Evolutionary conservation across 495 filamentous ascomycete genomes (phyloP), one percentile per base, ranked within the genome.

Genomic region (Hypoxylon lienhwacheense): DNA sequence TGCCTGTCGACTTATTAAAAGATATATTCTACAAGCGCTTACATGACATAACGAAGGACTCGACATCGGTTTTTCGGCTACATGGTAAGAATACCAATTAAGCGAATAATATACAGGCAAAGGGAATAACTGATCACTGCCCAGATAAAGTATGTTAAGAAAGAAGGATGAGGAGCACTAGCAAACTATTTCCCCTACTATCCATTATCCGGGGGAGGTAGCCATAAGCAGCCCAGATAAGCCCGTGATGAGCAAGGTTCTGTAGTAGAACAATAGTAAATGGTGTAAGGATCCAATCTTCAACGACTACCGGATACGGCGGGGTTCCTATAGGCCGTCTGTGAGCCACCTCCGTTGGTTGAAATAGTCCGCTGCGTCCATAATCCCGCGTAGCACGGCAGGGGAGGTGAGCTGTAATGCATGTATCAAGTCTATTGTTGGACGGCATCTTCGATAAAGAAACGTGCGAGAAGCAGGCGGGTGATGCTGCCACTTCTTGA

Each of bases 271-370:
- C 16, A 12, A 33, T 25, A 25, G 43, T 35, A 31, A n/a, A 26
- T 43, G 35, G 25, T 35, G 39, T 46, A 35, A 54, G 51, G 34
- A 47, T 44, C 34, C 19, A 43, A 20, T 53, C 19, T 6, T 47
- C 16, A 55, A 19, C 21, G 15, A 36, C 14, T 36, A 19, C 47
- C 42, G 37, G 51, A 24, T 32, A 21, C 21, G 58, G 58, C 40
- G 24, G 40, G 31, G 34, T 44, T 51, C 52, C 58, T 53, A 61
- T 56, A 56, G 52, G 58, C 15, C 8, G 17, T 22, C 8, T n/a
- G 1, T 37, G 10, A 44, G 35, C 42, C 32, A 29, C 40, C 21
- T 51, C 46, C 35, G 47, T 33, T 48, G 26, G 47, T 48, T 40
- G 52, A 47, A 17, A 16, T 31, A 21, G 25, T n/a, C 29, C 8